A percentile compares a stretch with the other conserved stretches of the same genome.
Conservation (phyloP, 805 yeast species). For the Saccharomycopsis guyanensis region DNA sequence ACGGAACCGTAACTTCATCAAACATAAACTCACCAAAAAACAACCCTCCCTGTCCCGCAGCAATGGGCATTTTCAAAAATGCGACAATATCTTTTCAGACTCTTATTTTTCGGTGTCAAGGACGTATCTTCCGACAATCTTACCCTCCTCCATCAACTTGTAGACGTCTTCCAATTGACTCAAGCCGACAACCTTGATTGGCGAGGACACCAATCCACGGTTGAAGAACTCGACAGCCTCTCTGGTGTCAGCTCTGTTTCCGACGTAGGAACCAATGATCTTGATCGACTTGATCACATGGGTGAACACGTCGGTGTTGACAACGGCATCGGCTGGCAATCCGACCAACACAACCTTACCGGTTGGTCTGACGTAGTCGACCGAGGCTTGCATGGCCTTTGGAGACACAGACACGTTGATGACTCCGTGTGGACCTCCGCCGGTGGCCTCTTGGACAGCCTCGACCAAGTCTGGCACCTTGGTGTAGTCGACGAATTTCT, state of each 20-base stretch:
- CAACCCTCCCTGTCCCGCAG: no score
- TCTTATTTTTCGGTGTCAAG: slow-evolving; percentile 37
- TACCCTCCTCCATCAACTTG: slow-evolving; percentile 52
- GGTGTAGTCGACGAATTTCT: slow-evolving; percentile 52
- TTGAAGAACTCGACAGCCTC: slow-evolving; percentile 50
- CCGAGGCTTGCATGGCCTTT: slow-evolving; percentile 54
- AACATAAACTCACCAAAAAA: no score
- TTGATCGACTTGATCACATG: slow-evolving; percentile 48
- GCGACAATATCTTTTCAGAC: no score
- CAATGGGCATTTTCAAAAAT: no score
- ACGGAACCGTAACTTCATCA: no score
- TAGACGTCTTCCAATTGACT: slow-evolving; percentile 41
- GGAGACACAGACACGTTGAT: slow-evolving; percentile 71
- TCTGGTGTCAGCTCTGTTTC: slow-evolving; percentile 52
- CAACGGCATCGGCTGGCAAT: slow-evolving; percentile 54
- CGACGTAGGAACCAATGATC: slow-evolving; percentile 53
- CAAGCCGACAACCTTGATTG: slow-evolving; percentile 48
- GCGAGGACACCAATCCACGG: slow-evolving; percentile 45
- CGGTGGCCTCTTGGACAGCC: slow-evolving; percentile 49
- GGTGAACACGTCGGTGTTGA: slow-evolving; percentile 43
- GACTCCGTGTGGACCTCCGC: slow-evolving; percentile 73
- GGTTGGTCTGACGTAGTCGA: slow-evolving; percentile 51
- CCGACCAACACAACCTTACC: slow-evolving; percentile 60
- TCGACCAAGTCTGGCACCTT: slow-evolving; percentile 45
- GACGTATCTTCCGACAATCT: slow-evolving; percentile 58